Conservation (phyloP, 495 filamentous ascomycete species). For the Penicillium coprophilum region DNA sequence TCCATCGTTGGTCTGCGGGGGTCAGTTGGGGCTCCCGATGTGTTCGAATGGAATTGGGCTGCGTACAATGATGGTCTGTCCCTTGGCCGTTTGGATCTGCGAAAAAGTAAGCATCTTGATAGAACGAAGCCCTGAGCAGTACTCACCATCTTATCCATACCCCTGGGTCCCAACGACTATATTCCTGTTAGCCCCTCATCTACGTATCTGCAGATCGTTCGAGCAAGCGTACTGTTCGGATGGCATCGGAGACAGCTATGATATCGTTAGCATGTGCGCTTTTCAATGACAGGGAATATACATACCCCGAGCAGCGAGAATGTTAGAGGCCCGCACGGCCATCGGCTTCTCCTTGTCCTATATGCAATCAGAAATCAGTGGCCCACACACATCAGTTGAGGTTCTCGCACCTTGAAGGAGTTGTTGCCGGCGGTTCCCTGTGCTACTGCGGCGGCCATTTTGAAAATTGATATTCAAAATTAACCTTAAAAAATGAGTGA, state of each 20-base stretch:
- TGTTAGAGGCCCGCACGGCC: slow-evolving; percentile 92
- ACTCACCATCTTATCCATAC: slow-evolving; percentile 94
- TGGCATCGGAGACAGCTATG: slow-evolving; percentile 91
- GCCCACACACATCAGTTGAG: slow-evolving; percentile 35
- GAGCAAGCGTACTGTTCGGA: slow-evolving; percentile 66
- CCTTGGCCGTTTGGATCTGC: slow-evolving; percentile 88
- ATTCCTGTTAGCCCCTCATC: slow-evolving; percentile 47
- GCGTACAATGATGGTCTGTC: slow-evolving; percentile 86
- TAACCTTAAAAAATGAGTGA: slow-evolving; percentile 29
- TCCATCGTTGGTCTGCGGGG: slow-evolving; percentile 82
- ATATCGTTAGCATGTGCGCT: slow-evolving; percentile 19
- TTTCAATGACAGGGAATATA: not conserved
- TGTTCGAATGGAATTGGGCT: slow-evolving; percentile 11
- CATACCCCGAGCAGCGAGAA: slow-evolving; percentile 92
- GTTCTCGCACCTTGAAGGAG: slow-evolving; percentile 71
- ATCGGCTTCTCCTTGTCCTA: slow-evolving; percentile 98
- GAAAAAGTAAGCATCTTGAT: slow-evolving; percentile 25
- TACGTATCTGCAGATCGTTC: slow-evolving; percentile 19
- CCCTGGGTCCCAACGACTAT: slow-evolving; percentile 68
- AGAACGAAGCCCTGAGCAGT: not conserved
- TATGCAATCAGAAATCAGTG: slow-evolving; percentile 45
- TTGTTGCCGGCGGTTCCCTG: slow-evolving; percentile 60
- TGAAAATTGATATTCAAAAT: slow-evolving; percentile 39
- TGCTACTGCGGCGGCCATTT: slow-evolving; percentile 65
- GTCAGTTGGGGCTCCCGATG: slow-evolving; percentile 19